Base-by-base conservation (phyloP, 1,284 basidiomycete genomes). In the Athelia sp. region DNA sequence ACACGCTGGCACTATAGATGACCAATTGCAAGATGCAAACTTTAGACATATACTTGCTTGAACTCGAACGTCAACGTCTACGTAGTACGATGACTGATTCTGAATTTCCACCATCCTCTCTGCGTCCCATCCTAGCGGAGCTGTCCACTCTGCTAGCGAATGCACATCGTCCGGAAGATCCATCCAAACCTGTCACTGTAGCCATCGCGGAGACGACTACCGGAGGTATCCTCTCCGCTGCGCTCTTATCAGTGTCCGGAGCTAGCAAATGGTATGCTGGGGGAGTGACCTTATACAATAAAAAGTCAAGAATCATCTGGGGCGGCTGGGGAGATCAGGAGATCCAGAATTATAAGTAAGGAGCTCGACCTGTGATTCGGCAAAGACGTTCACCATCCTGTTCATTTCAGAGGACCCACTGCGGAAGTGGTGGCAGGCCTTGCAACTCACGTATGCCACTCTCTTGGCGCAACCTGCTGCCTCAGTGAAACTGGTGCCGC, bases 141-240 rank as follows among this genome's bases (percentile, higher is more conserved):
- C 54, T 60, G 32, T 52, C 59, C 3, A 43, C 40, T 10, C 43
- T 57, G 32, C 49, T 61, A 17, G 55, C 21, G 31, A 49, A 50
- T 15, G 49, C 47, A 11, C 48, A 48, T 14, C 42, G 40, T 23
- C 49, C 54, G 14, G 26, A 29, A 29, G 26, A 29, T 13, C 26
- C 26, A 4, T 29, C 26, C 13, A 13, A 4, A 4, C 26, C 6
- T 13, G 44, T 55, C 34, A 58, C 54, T 3, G 48, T 61, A 4
- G 50, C 57, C 15, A 53, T 61, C n/a, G 57, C 56, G 38, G 60
- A 61, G 48, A 62, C 59, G 18, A 50, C 58, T 17, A 46, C 54
- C n/a, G 59, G 59, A 18, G 60, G 60, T 18, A 56, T 60, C 19
- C 53, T 62, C 31, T 60, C 59, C 22, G 60, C 58, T 23, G 38